Evolutionary conservation across 345 rosid species (phyloP).

Genomic region (Arabidopsis suecica): DNA sequence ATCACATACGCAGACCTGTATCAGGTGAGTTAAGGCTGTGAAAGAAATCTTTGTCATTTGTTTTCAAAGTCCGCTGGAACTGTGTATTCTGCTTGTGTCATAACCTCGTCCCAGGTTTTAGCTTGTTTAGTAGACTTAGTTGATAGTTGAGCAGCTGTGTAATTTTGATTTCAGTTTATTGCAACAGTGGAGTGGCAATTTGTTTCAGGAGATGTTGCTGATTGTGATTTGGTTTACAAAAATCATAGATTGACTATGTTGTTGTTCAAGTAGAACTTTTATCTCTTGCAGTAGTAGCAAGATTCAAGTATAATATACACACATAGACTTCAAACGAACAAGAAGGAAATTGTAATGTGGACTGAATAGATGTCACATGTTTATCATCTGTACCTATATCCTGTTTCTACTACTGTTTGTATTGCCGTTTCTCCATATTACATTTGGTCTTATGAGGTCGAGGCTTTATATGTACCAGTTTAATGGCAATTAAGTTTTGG

Average conservation of each 20-base stretch:
- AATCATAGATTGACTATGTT: not conserved
- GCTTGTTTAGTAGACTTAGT: not conserved
- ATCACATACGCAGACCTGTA: conserved; percentile 74
- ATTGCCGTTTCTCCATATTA: not conserved
- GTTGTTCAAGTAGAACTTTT: not conserved
- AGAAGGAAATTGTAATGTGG: not conserved
- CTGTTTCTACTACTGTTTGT: not conserved
- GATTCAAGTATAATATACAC: not conserved
- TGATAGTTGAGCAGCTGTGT: conserved; percentile 2
- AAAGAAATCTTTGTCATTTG: not conserved
- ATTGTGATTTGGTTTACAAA: not conserved
- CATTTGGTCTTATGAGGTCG: not conserved
- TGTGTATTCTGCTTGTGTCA: not conserved
- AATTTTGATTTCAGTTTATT: not conserved
- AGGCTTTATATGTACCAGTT: not conserved
- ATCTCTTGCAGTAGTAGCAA: not conserved
- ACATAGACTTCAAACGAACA: too few species aligned
- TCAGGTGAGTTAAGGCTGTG: conserved; percentile 35
- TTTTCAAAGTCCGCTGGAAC: not conserved
- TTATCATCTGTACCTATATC: not conserved
- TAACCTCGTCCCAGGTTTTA: not conserved
- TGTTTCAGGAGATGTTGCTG: not conserved
- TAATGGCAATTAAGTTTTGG: conserved; percentile 7
- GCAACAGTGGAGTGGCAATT: not conserved
- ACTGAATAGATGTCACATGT: conserved; percentile 4